Percentiles rank a stretch among this genome's conserved stretches.
phyloP scores from a whole-genome alignment of 306 rosid genomes.

The Delonix regia region DNA sequence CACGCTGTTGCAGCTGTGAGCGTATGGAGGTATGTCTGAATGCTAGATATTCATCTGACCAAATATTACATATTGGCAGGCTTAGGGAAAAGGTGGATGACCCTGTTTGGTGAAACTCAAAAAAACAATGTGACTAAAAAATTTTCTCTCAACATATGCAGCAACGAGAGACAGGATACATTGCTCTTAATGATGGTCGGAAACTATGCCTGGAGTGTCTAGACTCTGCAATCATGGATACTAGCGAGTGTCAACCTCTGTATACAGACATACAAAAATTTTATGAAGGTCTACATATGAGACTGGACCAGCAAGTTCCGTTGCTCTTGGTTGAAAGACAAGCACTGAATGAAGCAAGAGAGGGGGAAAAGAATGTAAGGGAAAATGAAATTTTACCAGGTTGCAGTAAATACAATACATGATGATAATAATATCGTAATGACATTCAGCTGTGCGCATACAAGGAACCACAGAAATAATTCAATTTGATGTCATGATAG shows the following conservation, averaged over 20 bases:
- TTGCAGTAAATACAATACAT: constrained; percentile 18
- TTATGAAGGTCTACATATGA: constrained; percentile 88
- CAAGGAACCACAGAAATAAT: constrained; percentile 25
- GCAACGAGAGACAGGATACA: constrained; percentile 74
- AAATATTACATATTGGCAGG: constrained; percentile 22
- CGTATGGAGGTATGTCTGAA: constrained; percentile 89
- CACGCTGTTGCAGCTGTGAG: constrained; percentile 98
- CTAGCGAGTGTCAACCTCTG: constrained; percentile 84
- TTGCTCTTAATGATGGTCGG: constrained; percentile 84
- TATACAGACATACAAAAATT: constrained; percentile 75
- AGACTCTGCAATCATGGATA: constrained; percentile 94
- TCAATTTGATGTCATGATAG: neutral
- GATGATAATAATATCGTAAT: constrained; percentile 6
- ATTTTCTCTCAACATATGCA: constrained; percentile 43
- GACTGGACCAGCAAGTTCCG: constrained; percentile 88
- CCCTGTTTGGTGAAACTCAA: constrained; percentile 18
- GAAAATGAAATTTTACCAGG: constrained; percentile 34
- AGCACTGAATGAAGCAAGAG: constrained; percentile 97
- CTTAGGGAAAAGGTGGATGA: constrained; percentile 24
- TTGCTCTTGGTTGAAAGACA: constrained; percentile 95
- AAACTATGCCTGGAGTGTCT: constrained; percentile 94
- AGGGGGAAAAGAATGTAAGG: constrained; percentile 93
- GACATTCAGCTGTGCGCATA: constrained; percentile 10
- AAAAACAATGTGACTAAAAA: constrained; percentile 26
- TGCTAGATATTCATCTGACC: constrained; percentile 28